These are phyloP conservation scores for Trametes meyenii DNA, from an alignment of 768 basidiomycete genomes.

Conservation along the genomic window DNA sequence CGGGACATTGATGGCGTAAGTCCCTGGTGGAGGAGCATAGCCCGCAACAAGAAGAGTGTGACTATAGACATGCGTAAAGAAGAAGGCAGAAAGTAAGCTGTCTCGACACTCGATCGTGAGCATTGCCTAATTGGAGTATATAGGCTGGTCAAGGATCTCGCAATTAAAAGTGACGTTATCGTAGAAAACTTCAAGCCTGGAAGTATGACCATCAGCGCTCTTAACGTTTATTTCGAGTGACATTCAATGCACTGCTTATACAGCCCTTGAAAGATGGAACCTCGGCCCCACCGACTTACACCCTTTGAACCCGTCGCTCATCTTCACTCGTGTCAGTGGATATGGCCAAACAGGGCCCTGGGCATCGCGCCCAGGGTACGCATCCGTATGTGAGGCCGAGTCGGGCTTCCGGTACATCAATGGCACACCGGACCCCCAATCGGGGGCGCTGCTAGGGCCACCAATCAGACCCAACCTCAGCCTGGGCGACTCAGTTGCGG, in stretches of 20 bases:
- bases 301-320: conserved; percentile 81
- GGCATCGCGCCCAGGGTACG: conserved; percentile 70
- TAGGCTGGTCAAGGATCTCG: conserved; percentile 64
- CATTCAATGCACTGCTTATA: neutral
- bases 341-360: conserved; percentile 79
- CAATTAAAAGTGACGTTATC: conserved; percentile 65
- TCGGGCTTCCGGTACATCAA: conserved; percentile 77
- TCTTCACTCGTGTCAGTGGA: conserved; percentile 86
- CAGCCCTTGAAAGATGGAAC: conserved; percentile 72
- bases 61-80: conserved; percentile 63
- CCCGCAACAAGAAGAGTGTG: conserved; percentile 74
- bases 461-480: conserved; percentile 75
- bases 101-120: neutral
- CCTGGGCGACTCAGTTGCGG: conserved; percentile 71
- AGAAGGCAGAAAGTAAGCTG: conserved; percentile 50
- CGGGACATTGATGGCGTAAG: conserved; percentile 71
- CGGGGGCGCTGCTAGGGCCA: conserved; percentile 57
- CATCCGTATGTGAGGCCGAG: conserved; percentile 76
- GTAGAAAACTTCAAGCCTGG: conserved; percentile 78
- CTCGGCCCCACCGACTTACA: conserved; percentile 60
- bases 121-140: neutral
- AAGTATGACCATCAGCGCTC: conserved; percentile 46
- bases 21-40: conserved; percentile 76
- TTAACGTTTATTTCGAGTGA: too few species aligned
- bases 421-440: conserved; percentile 58